Conservation (phyloP, 805 yeast genomes). For the Zygosaccharomyces bisporus region DNA sequence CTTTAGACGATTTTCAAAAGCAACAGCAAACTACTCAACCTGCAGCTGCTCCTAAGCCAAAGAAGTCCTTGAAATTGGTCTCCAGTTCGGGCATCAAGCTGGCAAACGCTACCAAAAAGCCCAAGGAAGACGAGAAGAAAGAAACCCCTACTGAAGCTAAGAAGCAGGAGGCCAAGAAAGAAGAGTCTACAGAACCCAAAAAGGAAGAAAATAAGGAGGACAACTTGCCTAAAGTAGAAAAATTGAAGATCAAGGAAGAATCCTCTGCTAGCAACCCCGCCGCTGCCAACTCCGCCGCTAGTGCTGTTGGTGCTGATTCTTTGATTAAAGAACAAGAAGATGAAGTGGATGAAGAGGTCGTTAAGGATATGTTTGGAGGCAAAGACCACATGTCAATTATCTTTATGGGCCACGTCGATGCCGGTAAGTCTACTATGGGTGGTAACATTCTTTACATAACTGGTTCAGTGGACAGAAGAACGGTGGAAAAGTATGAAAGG, state of each 20-base stretch:
- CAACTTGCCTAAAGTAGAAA: conserved; percentile 31
- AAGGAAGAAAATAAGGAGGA: conserved; percentile 19
- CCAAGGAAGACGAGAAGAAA: conserved; percentile 28
- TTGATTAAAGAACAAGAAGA: conserved; percentile 70
- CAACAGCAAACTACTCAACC: conserved; percentile 21
- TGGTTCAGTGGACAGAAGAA: conserved; percentile 97
- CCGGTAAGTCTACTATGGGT: conserved; percentile 99
- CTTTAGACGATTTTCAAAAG: conserved; percentile 73
- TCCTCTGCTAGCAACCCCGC: conserved; percentile 1
- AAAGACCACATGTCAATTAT: conserved; percentile 95
- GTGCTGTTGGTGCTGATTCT: conserved; percentile 44
- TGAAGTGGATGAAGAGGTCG: conserved; percentile 78
- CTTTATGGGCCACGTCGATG: conserved; percentile 99
- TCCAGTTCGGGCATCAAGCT: conserved; percentile 62
- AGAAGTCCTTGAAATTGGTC: conserved; percentile 64
- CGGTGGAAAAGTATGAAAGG: conserved; percentile 95
- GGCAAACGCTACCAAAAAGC: conserved; percentile 47
- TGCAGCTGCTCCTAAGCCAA: conserved; percentile 47
- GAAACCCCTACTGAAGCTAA: conserved; percentile 21
- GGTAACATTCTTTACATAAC: conserved; percentile 91
- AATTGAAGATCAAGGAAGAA: conserved; percentile 31
- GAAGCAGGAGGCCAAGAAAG: conserved; percentile 19
- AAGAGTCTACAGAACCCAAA: conserved; percentile 7
- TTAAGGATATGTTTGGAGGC: conserved; percentile 92
- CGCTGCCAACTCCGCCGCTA: conserved; percentile 4